These are phyloP conservation scores for Rosa rugosa DNA, from an alignment of 306 rosid genomes.

Conservation along the genomic window DNA sequence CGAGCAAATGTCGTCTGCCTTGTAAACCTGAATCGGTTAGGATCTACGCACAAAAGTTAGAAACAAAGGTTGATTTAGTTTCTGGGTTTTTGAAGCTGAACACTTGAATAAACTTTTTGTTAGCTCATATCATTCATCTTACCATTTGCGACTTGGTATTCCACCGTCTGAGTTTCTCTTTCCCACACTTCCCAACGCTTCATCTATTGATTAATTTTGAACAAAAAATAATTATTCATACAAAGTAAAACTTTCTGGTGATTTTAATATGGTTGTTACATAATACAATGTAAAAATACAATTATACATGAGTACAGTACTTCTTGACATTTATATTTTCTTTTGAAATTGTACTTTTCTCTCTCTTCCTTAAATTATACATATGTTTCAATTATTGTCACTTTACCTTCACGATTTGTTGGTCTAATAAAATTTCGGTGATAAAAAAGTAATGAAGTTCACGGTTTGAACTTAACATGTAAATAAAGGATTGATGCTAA, in stretches of 20 bases:
- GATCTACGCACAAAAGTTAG: constrained; percentile 28
- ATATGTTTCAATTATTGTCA: too few relatives aligned
- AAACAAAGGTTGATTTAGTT: neutral
- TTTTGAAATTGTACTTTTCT: too few relatives aligned
- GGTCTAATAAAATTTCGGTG: too few relatives aligned
- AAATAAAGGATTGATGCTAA: neutral
- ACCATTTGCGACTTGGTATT: constrained; percentile 62
- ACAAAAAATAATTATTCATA: neutral
- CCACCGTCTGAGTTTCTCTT: constrained; percentile 52
- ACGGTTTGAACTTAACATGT: neutral
- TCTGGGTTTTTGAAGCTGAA: neutral
- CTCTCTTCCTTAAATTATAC: neutral
- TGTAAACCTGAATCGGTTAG: constrained; percentile 54
- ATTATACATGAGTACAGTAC: neutral
- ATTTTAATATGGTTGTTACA: neutral
- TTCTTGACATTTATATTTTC: neutral
- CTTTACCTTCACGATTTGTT: neutral
- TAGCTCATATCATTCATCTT: neutral
- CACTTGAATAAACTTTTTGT: neutral
- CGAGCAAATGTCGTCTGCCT: constrained; percentile 61
- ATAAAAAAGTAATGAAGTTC: too few relatives aligned
- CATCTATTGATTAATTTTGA: constrained; percentile 35
- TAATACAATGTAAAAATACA: neutral
- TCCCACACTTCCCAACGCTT: constrained; percentile 63
- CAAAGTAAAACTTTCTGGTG: neutral